A percentile compares a stretch with the other conserved stretches of the same genome.
phyloP scores from a whole-genome alignment of 2,329 filamentous ascomycete genomes.

The Orbilia blumenaviensis region DNA sequence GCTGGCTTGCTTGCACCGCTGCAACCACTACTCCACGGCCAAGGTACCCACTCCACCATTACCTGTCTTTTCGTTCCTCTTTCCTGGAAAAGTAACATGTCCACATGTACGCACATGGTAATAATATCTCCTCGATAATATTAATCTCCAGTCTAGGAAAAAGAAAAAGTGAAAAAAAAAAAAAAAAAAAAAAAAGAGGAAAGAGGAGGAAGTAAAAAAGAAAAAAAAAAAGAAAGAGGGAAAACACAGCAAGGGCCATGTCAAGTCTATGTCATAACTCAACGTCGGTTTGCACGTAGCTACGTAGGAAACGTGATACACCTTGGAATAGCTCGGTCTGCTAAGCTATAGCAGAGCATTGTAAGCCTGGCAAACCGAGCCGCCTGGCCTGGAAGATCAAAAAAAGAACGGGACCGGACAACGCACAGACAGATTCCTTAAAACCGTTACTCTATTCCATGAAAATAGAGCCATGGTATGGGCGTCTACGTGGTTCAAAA shows the following conservation, averaged over 20 bases:
- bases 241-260: no score
- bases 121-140: neutral
- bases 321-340: neutral
- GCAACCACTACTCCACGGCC: neutral
- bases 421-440: constrained; percentile 15
- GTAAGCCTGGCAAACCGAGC: neutral
- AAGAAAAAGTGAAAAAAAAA: neutral
- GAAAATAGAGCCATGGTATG: neutral
- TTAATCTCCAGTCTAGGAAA: no score
- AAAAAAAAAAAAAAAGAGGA: neutral
- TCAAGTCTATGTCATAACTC: no score
- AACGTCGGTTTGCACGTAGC: no score
- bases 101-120: neutral
- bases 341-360: neutral
- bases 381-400: neutral
- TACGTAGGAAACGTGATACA: neutral
- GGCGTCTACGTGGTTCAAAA: constrained; percentile 21
- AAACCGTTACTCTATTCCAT: neutral
- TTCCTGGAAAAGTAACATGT: constrained; percentile 7
- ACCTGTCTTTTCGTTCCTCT: neutral
- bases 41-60: neutral
- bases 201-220: neutral
- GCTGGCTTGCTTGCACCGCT: no score
- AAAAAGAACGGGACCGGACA: neutral
- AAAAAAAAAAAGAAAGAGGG: neutral